Evolutionary conservation across 1,284 basidiomycete species (phyloP).

Genomic region (Austroboletus niveus): DNA sequence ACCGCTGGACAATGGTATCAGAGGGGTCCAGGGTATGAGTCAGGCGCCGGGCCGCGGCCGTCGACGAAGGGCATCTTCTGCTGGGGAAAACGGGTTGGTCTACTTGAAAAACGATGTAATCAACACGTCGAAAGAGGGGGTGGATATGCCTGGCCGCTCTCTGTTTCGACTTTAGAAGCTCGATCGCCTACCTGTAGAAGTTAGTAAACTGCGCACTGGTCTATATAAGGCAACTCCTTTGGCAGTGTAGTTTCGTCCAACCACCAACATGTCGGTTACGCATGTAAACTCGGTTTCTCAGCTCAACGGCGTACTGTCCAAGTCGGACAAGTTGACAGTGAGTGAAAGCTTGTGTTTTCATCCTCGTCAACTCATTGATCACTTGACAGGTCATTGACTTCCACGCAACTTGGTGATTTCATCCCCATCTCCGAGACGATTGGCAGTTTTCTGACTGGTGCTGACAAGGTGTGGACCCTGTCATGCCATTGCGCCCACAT

Average conservation of each 20-base stretch:
- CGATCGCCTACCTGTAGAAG: neutral
- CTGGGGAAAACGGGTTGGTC: constrained; percentile 24
- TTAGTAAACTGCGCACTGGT: too few relatives aligned
- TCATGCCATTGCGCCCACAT: constrained; percentile 72
- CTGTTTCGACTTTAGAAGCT: constrained; percentile 2
- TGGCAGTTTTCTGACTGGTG: constrained; percentile 10
- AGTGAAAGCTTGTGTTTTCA: constrained; percentile 7
- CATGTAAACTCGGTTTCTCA: constrained; percentile 61
- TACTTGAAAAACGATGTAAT: neutral
- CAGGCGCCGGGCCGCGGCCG: constrained; percentile 15
- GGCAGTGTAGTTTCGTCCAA: neutral
- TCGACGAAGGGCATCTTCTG: constrained; percentile 32
- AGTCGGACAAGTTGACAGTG: constrained; percentile 67
- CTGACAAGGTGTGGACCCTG: constrained; percentile 74
- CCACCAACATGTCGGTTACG: constrained; percentile 51
- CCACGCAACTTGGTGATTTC: constrained; percentile 68
- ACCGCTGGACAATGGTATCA: constrained; percentile 2
- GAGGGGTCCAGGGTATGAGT: constrained; percentile 1
- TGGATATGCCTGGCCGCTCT: neutral
- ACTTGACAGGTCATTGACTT: constrained; percentile 72
- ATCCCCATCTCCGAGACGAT: neutral
- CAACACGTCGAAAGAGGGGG: neutral
- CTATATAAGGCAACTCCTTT: too few relatives aligned
- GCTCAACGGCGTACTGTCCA: constrained; percentile 57
- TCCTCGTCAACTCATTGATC: too few relatives aligned